Evolutionary conservation across 2,329 filamentous ascomycete genomes (phyloP), one percentile per base, ranked within the genome.

Genomic region (Penicillium sp.): DNA sequence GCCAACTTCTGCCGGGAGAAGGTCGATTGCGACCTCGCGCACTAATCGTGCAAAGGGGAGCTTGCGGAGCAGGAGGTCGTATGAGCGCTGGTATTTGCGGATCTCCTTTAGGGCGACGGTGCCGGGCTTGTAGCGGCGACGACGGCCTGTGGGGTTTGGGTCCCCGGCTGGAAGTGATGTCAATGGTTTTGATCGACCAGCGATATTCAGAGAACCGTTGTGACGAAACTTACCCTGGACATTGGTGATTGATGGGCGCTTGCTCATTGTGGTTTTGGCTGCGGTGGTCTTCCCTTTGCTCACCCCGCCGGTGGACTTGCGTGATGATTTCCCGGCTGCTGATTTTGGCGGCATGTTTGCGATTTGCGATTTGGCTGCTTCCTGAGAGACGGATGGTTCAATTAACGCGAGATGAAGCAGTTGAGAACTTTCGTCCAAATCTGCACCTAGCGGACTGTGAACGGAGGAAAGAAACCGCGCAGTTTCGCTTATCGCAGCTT

Each of bases 61-160:
- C 76, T 84, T 85, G 72, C 83, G 84, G 68, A 98, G 85, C 54
- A 98, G 82, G 31, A 98, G 87, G 72, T 98, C 93, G 63, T 92
- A 96, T 65, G 88, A 91, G 78, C 89, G 91, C 81, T 98, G 95
- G 78, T 96, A 96, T 72, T 87, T 88, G 76, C 93, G 86, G 77
- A 98, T 98, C 82, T 98, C 94, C 79, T 91, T 90, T 59, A 98
- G 85, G 58, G 95, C 94, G 68, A 92, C 85, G 48, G 93, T 97
- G 73, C 93, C 93, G 1, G 91, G 91, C 60, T 83, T 86, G 73
- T 92, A 93, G 67, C 91, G 86, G 66, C 85, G 85, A 35, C 71
- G 71, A 67, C 84, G 86, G 67, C 84, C 84, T 62, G 84, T 81
- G 1, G 90, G 90, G 50, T 91, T 80, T 31, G 91, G 90, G 70